Evolutionary conservation across 768 basidiomycete species (phyloP).

Genomic region (Podaxis mareebaensis): DNA sequence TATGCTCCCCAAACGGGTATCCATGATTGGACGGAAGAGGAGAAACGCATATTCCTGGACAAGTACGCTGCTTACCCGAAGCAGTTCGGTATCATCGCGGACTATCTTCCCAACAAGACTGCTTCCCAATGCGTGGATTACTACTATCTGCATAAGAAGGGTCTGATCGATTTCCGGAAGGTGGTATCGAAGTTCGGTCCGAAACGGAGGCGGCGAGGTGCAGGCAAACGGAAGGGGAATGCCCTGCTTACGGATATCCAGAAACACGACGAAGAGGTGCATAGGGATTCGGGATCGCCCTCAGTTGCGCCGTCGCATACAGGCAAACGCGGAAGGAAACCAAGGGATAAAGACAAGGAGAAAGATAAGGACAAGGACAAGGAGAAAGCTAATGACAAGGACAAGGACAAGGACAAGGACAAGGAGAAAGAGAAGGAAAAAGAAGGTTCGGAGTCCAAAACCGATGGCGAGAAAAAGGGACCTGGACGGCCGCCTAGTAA

Average conservation of each 20-base stretch:
- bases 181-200: slow-evolving; percentile 67
- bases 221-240: slow-evolving; percentile 79
- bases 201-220: slow-evolving; percentile 58
- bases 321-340: slow-evolving; percentile 28
- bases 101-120: slow-evolving; percentile 79
- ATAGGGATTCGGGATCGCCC: slow-evolving; percentile 34
- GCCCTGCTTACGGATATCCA: slow-evolving; percentile 80
- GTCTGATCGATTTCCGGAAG: slow-evolving; percentile 79
- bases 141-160: slow-evolving; percentile 95
- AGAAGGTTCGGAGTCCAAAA: slow-evolving; percentile 1
- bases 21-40: slow-evolving; percentile 85
- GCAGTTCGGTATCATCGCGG: slow-evolving; percentile 93
- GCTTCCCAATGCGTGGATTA: slow-evolving; percentile 87
- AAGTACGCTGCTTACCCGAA: slow-evolving; percentile 87
- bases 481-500: slow-evolving; percentile 36
- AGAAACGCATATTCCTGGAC: slow-evolving; percentile 76
- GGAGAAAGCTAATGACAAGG: slow-evolving; percentile 5
- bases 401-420: background rate
- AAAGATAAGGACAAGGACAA: slow-evolving; percentile 4
- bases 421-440: slow-evolving; percentile 7
- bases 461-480: slow-evolving; percentile 33
- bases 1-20: slow-evolving; percentile 74
- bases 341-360: slow-evolving; percentile 14
- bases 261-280: slow-evolving; percentile 66
- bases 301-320: slow-evolving; percentile 40